Conservation (phyloP, 352 stramenopile genomes). For the Globisporangium splendens region DNA sequence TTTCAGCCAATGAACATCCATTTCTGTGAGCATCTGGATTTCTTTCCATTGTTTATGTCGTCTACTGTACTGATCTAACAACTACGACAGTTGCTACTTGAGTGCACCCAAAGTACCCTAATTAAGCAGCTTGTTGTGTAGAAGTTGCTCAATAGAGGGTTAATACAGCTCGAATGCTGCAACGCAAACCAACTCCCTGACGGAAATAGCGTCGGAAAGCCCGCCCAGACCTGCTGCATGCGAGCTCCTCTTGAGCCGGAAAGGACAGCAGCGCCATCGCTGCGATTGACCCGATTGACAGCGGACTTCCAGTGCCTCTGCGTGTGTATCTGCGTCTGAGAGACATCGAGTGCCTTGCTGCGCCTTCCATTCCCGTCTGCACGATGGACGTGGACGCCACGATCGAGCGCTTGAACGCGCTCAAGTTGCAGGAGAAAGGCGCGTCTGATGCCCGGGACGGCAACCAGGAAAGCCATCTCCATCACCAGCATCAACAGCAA, state of each 20-base stretch:
- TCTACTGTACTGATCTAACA: no score
- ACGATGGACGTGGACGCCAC: slow-evolving; percentile 58
- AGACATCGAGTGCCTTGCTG: no score
- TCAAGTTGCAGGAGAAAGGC: slow-evolving; percentile 56
- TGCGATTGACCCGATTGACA: no score
- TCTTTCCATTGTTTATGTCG: no score
- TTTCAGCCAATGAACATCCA: slow-evolving; percentile 4
- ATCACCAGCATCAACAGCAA: not conserved
- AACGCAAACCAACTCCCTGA: not conserved
- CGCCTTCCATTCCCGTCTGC: no score
- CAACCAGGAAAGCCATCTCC: slow-evolving; percentile 3
- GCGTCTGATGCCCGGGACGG: slow-evolving; percentile 1
- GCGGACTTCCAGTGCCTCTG: no score
- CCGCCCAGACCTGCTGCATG: no score
- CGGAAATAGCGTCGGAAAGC: no score
- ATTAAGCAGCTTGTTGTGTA: not conserved
- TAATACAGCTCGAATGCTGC: not conserved
- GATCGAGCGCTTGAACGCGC: slow-evolving; percentile 69
- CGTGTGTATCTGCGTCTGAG: no score
- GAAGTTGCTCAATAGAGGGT: not conserved
- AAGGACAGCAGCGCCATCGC: slow-evolving; percentile 12
- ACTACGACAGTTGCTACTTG: no score
- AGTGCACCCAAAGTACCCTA: not conserved
- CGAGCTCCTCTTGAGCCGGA: slow-evolving; percentile 9
- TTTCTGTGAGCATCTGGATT: not conserved